Evolutionary conservation across 192 early-diverging fungal species (phyloP), one percentile per base, ranked within the genome.

Genomic region (Lobosporangium transversale): DNA sequence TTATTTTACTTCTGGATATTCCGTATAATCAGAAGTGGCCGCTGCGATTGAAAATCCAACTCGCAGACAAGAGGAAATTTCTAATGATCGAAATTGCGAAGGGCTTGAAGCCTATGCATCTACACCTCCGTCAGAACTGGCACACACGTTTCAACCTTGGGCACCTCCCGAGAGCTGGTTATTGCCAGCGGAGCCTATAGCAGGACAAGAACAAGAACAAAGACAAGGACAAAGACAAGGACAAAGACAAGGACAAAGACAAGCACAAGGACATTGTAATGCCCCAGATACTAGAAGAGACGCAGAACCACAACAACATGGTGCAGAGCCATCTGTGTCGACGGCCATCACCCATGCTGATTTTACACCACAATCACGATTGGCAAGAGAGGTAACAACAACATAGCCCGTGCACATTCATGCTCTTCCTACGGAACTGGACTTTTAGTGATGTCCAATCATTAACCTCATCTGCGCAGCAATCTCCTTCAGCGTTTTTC

Each of bases 61-160:
- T 15, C 44, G 29, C 8, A 49, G 9, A 59, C 70, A 53, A 33
- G 63, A 43, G 30, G 47, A 62, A 14, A 40, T 10, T 8, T 10
- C 58, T 18, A 55, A 59, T 4, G 55, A 64, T 6, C 54, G 58
- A 14, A 44, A 55, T 17, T 42, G 23, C 6, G 57, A 30, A 49
- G 49, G 23, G 17, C 64, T 67, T n/a, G 73, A 76, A n/a, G 63
- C 37, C 3, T 67, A 62, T 32, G 73, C 73, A 52, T 58, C 73
- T 7, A 76, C 73, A 24, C 73, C 73, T 44, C 73, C 73, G 0
- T 76, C 73, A 27, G 73, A 62, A n/a, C 64, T 67, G 33, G 73
- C 73, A 9, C 73, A 76, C 20, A 76, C 73, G 9, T 76, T 76
- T 30, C 73, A 76, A 27, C 64, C 65, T n/a, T n/a, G n/a, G n/a